These are phyloP conservation scores for Hyaloscypha finlandica DNA, from an alignment of 495 filamentous ascomycete species.

Conservation along the genomic window DNA sequence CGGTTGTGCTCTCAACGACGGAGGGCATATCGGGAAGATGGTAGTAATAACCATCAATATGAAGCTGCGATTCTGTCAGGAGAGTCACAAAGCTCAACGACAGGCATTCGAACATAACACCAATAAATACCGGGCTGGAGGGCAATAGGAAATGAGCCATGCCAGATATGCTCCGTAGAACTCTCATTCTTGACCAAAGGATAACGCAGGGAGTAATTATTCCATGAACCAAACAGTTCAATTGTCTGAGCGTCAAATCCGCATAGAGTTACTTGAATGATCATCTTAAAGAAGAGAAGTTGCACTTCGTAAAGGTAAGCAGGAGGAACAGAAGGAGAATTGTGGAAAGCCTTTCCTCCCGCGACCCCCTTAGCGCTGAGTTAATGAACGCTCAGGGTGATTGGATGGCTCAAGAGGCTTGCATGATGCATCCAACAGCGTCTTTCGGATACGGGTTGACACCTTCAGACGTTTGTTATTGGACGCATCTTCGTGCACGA, in stretches of 20 bases:
- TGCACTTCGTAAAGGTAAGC: too few relatives aligned
- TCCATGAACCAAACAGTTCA: background rate
- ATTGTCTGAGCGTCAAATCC: background rate
- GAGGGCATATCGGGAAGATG: slow-evolving; percentile 1
- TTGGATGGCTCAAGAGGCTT: too few relatives aligned
- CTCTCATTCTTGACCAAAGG: slow-evolving; percentile 1
- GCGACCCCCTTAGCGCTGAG: too few relatives aligned
- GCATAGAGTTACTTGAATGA: too few relatives aligned
- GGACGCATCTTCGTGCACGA: too few relatives aligned
- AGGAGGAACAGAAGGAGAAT: too few relatives aligned
- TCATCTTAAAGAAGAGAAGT: too few relatives aligned
- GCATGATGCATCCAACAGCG: too few relatives aligned
- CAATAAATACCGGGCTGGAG: background rate
- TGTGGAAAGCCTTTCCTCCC: too few relatives aligned
- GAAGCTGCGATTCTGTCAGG: background rate
- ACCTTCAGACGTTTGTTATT: too few relatives aligned
- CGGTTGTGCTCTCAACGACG: background rate
- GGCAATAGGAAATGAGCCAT: background rate
- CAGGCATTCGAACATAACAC: background rate
- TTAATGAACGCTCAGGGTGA: too few relatives aligned
- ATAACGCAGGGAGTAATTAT: background rate
- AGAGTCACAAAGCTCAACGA: background rate
- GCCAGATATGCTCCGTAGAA: background rate
- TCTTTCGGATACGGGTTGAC: too few relatives aligned
- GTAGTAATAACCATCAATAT: background rate